Conservation (phyloP, 2,329 filamentous ascomycete genomes). For the Coniochaeta sp. region DNA sequence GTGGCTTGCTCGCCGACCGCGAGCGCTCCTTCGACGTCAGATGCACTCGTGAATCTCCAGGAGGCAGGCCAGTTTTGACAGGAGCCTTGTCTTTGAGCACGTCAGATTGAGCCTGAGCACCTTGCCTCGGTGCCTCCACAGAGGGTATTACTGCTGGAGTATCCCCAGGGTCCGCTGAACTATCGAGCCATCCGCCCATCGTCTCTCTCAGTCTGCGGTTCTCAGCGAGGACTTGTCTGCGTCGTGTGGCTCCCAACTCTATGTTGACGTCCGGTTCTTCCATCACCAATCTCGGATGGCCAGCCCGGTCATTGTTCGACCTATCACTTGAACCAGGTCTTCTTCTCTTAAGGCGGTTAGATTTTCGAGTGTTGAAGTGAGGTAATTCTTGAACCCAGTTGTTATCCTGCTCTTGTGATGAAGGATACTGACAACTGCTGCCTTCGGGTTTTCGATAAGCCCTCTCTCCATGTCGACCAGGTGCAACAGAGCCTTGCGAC, state of each 20-base stretch:
- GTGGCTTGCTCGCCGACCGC: background rate
- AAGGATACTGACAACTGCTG: background rate
- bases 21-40: background rate
- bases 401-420: background rate
- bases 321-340: background rate
- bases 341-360: background rate
- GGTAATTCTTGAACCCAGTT: background rate
- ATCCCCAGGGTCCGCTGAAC: background rate
- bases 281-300: background rate
- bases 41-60: background rate
- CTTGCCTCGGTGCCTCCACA: background rate
- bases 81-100: background rate
- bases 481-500: background rate
- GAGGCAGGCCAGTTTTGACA: background rate
- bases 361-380: background rate
- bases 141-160: background rate
- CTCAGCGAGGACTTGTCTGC: background rate
- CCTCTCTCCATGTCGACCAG: background rate
- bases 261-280: background rate
- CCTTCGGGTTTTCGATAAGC: background rate
- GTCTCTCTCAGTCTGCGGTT: background rate
- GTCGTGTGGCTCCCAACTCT: background rate
- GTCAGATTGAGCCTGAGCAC: background rate
- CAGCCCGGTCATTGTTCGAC: background rate
- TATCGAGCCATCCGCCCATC: background rate